These are phyloP conservation scores for Mimosa bimucronata DNA, from an alignment of 306 rosid species.

Conservation along the genomic window DNA sequence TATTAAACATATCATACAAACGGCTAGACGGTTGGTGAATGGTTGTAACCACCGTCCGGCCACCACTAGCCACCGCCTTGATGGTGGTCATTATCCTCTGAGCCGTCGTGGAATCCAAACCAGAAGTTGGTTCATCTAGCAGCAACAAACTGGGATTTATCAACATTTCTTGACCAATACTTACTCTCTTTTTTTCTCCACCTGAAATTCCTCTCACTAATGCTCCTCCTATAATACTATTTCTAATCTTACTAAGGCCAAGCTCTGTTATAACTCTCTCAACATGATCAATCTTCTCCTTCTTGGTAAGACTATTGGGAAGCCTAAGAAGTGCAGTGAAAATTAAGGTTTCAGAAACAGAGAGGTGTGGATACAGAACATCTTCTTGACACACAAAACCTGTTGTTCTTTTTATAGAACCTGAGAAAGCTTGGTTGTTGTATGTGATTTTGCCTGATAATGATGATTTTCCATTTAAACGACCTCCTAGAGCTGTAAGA, in stretches of 20 bases:
- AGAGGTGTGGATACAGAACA: constrained; percentile 73
- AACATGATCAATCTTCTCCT: constrained; percentile 60
- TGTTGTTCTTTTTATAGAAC: constrained; percentile 63
- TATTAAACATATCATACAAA: constrained; percentile 82
- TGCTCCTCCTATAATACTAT: constrained; percentile 84
- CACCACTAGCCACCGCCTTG: constrained; percentile 63
- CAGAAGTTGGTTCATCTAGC: constrained; percentile 87
- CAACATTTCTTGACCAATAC: constrained; percentile 87
- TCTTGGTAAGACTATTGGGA: constrained; percentile 53
- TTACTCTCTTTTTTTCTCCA: constrained; percentile 85
- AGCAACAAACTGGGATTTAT: constrained; percentile 74
- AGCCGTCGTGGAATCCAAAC: constrained; percentile 88
- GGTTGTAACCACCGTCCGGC: constrained; percentile 82
- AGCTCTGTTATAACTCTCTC: constrained; percentile 67
- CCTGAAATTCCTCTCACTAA: constrained; percentile 80
- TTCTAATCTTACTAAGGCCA: constrained; percentile 59
- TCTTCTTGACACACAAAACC: constrained; percentile 89
- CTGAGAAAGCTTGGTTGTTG: constrained; percentile 62
- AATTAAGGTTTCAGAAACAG: constrained; percentile 71
- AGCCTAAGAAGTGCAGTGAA: constrained; percentile 86
- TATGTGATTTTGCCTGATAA: constrained; percentile 72
- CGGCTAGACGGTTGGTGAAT: constrained; percentile 89
- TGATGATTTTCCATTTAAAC: constrained; percentile 61
- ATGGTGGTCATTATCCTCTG: constrained; percentile 63
- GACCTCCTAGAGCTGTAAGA: constrained; percentile 81